Evolutionary conservation across 495 filamentous ascomycete species (phyloP), one percentile per base, ranked within the genome.

Genomic region (Thozetella sp.): DNA sequence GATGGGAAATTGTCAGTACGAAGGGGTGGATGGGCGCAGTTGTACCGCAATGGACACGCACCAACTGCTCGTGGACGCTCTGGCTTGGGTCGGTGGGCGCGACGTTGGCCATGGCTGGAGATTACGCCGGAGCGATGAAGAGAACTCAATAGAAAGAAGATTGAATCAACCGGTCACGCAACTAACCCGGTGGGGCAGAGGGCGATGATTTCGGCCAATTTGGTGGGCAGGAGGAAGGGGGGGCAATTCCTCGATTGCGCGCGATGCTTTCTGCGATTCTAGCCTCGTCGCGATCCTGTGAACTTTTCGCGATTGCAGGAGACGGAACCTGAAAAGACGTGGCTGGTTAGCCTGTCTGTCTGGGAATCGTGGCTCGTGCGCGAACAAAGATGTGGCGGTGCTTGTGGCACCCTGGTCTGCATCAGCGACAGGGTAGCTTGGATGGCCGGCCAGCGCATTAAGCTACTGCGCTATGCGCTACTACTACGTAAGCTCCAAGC

Each of bases 41-140:
- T 34, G 52, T 54, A 40, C 25, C 27, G 34, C 20, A 34, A 25
- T 17, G 9, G 15, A 34, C 50, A 61, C 71, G 2, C 58, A 72
- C 71, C 69, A 74, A 55, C 50, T 74, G 67, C 71, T 54, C 58
- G 57, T 74, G 67, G 25, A 74, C 69, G 54, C 70, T 71, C 45
- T 72, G 69, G 61, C 71, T 74, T 20, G 71, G 71, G 30, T 74
- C 71, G 2, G 43, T 64, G 46, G 64, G 67, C 69, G 43, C 43
- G 43, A 48, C 43, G 43, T 48, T 48, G 43, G 43, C 43, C 43
- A 48, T 48, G 43, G 43, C 43, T 48, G 43, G 3, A 3, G n/a
- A 48, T 20, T 48, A 3, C 9, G 3, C 43, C 10, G n/a, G n/a
- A 48, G 10, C n/a, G n/a, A 20, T n/a, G 43, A 48, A 11, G 4